Base-by-base conservation (phyloP, 2,329 filamentous ascomycete species). In the Talaromyces amestolkiae region DNA sequence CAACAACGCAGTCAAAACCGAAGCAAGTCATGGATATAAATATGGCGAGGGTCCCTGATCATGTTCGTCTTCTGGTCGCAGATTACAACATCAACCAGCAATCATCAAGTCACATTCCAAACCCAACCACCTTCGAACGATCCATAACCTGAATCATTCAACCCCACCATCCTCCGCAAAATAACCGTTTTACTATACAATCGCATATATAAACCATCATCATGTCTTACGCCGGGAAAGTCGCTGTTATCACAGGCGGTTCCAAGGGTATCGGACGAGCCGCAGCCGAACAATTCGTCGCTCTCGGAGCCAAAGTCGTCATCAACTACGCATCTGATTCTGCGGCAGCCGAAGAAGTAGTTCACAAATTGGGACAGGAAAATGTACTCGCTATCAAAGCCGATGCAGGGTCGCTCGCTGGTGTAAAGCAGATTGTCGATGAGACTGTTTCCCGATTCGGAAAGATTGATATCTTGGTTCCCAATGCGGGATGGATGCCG, bases 291-390 rank as follows among this genome's bases (percentile, higher is more conserved):
- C 72, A 72, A 3, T 75, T 82, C 6, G 76, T 75, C 13, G 68
- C 69, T 27, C 72, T 76, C 27, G 82, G 82, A 19, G 82, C 81
- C 35, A 78, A 74, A 56, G 73, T 84, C 8, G 80, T 80, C 3
- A 75, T 84, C 68, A 82, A 81, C 81, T 91, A 91, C 77, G 79
- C 83, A 64, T 84, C 83, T 60, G 85, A 86, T 70, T 75, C 81
- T 39, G 73, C 76, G 24, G 80, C 85, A 0, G 89, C 89, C 24
- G 81, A 89, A 6, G 75, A 77, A 8, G 72, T 88, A 0, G 80
- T 88, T 39, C 59, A 53, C 2, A 68, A 80, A 47, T 82, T 86
- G 43, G 80, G 80, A 33, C 54, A 73, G 3, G 76, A 82, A 60
- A 79, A 81, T 3, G 82, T 83, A 7, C 72, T 85, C 24, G 82